Evolutionary conservation across 257 asterid species (phyloP).

Genomic region (Thymus mandschuricus): DNA sequence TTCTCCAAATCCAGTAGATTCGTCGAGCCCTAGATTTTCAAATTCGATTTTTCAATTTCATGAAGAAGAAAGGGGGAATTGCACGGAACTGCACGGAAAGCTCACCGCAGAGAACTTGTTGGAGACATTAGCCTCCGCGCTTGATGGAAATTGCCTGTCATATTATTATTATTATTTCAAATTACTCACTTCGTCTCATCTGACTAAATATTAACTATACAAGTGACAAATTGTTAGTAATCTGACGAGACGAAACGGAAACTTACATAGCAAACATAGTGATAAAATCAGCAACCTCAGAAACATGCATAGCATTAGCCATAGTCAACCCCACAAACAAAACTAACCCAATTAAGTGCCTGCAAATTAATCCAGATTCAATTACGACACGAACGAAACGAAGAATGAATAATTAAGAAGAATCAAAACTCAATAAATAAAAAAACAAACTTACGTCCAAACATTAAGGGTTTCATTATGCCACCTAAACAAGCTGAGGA

Average conservation of each 20-base stretch:
- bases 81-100: not conserved
- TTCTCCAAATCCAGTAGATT: conserved; percentile 60
- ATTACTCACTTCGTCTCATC: too few species aligned
- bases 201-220: too few species aligned
- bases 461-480: conserved; percentile 95
- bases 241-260: too few species aligned
- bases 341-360: conserved; percentile 84
- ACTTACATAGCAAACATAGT: conserved; percentile 61
- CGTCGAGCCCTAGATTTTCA: not conserved
- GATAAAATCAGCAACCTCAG: conserved; percentile 72
- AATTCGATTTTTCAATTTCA: too few species aligned
- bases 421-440: not conserved
- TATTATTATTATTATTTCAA: too few species aligned
- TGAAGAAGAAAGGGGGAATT: too few species aligned
- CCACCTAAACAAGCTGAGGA: conserved; percentile 85
- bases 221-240: too few species aligned
- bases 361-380: conserved; percentile 37
- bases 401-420: not conserved
- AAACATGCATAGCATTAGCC: conserved; percentile 53
- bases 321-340: conserved; percentile 71
- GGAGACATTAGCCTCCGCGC: conserved; percentile 58
- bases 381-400: not conserved
- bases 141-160: conserved; percentile 67
- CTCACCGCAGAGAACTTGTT: conserved; percentile 62
- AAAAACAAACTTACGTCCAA: conserved; percentile 74